Evolutionary conservation across 1,139 yeast species (phyloP).

Genomic region (Yamadazyma kanchanaburiensis): DNA sequence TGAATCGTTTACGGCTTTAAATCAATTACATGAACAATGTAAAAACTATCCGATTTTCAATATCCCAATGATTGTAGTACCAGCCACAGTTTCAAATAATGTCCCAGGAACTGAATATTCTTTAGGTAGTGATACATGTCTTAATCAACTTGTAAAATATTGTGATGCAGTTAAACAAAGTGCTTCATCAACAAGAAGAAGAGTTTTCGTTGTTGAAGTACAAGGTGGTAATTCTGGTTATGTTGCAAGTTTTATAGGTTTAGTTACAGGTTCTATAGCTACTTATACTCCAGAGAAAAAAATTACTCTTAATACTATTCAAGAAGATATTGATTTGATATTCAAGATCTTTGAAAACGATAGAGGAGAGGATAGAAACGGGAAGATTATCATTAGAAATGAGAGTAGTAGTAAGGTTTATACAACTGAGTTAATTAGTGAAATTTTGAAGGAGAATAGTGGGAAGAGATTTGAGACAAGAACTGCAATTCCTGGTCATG

Average conservation of each 20-base stretch:
- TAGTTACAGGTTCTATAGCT: constrained; percentile 71
- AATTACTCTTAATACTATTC: constrained; percentile 66
- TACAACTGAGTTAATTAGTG: constrained; percentile 76
- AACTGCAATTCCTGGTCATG: constrained; percentile 97
- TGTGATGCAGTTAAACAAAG: constrained; percentile 78
- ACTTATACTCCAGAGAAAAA: constrained; percentile 80
- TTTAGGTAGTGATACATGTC: constrained; percentile 74
- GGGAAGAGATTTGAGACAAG: constrained; percentile 80
- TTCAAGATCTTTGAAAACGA: constrained; percentile 49
- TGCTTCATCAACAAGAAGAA: constrained; percentile 74
- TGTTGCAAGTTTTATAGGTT: constrained; percentile 66
- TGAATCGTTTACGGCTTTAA: constrained; percentile 83
- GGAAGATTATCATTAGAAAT: constrained; percentile 81
- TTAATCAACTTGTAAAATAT: constrained; percentile 69
- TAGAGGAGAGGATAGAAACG: constrained; percentile 63
- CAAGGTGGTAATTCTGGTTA: constrained; percentile 86
- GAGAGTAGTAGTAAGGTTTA: constrained; percentile 82
- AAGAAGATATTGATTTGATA: constrained; percentile 54
- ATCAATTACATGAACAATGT: constrained; percentile 74
- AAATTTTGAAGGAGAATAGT: constrained; percentile 77
- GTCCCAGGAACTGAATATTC: constrained; percentile 86
- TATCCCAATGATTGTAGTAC: constrained; percentile 89
- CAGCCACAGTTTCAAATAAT: constrained; percentile 85
- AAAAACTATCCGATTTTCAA: constrained; percentile 80
- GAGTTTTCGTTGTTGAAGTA: constrained; percentile 80